Base-by-base conservation (phyloP, 768 basidiomycete genomes). In the Pleurotus giganteus region DNA sequence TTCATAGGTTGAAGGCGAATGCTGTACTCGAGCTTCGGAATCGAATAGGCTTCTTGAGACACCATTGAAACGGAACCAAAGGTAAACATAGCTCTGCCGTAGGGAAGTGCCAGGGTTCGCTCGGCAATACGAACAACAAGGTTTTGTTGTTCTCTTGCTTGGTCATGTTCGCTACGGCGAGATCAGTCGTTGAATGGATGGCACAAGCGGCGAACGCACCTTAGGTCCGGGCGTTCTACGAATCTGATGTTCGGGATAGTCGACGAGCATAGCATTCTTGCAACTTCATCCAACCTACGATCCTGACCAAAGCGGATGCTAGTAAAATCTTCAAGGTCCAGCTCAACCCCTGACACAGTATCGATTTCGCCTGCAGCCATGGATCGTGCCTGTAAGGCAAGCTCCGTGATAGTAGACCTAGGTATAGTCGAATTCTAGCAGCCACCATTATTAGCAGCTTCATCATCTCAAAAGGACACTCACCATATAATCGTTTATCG, bases 1-100 rank as follows among this genome's bases (percentile, higher is more conserved):
- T 89, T 90, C 50, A 84, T 72, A 4, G 91, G 92, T 58, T 89
- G 87, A 13, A 93, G 68, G 21, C 85, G 83, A 58, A 93, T 79
- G 24, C 81, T 74, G 62, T 82, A 90, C 63, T 93, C 91, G 47
- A 94, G 76, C 64, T 86, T 89, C 5, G 91, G 91, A 34, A 91
- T 87, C 26, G 75, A 71, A 64, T 91, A 91, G 1, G 89, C 85
- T 65, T 94, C 91, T 44, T 85, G 79, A 24, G 86, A 86, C 34
- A 91, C 84, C 1, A 82, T 83, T 12, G 81, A 72, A n/a, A 88
- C 80, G 0, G 91, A 86, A 7, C 89, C 91, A 68, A 90, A 97
- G 1, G 90, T 93, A 66, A 94, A 96, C 77, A 97, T 85, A 0
- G 91, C 94, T 55, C 92, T 81, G 7, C 97, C 97, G 57, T 93